Conservation (phyloP, 345 rosid species). For the Euphorbia lathyris region DNA sequence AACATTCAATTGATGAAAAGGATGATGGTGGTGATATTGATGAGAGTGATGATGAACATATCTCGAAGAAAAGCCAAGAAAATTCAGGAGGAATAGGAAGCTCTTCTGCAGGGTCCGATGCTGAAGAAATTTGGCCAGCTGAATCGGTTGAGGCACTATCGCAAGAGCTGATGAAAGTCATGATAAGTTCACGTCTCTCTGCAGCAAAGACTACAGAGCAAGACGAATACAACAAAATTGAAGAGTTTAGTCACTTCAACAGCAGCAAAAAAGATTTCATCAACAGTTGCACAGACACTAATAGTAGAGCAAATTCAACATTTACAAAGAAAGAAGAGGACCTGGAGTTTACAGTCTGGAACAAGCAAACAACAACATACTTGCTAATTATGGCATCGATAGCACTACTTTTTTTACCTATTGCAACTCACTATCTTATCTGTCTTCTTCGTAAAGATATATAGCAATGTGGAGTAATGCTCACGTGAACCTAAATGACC, state of each 20-base stretch:
- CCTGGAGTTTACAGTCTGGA: conserved; percentile 4
- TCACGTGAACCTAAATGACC: no score
- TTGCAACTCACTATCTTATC: background rate
- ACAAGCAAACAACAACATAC: conserved; percentile 8
- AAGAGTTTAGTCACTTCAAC: background rate
- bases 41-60: conserved; percentile 10
- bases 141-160: conserved; percentile 29
- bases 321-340: conserved; percentile 7
- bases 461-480: no score
- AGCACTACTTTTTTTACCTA: conserved; percentile 22
- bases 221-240: background rate
- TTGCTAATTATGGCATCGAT: conserved; percentile 15
- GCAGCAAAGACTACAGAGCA: conserved; percentile 15
- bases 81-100: conserved; percentile 32
- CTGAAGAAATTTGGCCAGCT: conserved; percentile 39
- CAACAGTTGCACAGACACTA: background rate
- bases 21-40: conserved; percentile 14
- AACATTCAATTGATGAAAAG: background rate
- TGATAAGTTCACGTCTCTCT: conserved; percentile 6
- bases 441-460: background rate
- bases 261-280: background rate
- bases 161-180: conserved; percentile 17
- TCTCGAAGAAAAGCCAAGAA: conserved; percentile 15
- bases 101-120: conserved; percentile 34
- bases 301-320: background rate